Evolutionary conservation across 2,329 filamentous ascomycete species (phyloP).

Genomic region (Colletotrichum sojae): DNA sequence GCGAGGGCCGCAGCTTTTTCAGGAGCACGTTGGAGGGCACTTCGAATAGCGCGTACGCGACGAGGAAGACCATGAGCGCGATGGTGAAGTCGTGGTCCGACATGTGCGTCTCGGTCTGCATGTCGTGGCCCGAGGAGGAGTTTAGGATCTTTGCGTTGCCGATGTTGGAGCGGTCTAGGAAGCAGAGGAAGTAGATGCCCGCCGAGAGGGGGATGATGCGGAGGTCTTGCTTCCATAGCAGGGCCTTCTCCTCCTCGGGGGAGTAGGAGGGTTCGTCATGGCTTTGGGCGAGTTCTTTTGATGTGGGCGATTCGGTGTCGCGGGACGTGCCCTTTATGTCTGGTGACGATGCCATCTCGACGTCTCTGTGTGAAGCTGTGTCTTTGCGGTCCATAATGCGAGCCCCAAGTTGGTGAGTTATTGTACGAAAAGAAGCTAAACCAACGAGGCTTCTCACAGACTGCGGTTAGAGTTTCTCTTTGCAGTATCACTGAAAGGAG

Average conservation of each 20-base stretch:
- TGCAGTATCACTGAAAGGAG: too few species aligned
- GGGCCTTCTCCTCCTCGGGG: conserved; percentile 50
- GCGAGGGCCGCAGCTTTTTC: conserved; percentile 52
- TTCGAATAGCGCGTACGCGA: conserved; percentile 58
- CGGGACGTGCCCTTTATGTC: too few species aligned
- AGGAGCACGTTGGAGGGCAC: conserved; percentile 56
- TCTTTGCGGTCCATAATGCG: too few species aligned
- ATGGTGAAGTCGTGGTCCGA: conserved; percentile 72
- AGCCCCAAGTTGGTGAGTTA: too few species aligned
- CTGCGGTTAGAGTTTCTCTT: too few species aligned
- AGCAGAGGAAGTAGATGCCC: conserved; percentile 76
- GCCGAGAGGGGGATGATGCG: conserved; percentile 75
- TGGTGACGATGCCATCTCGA: too few species aligned
- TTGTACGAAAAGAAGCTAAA: too few species aligned
- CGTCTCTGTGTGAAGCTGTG: too few species aligned
- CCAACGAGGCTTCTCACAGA: too few species aligned
- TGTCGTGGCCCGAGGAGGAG: conserved; percentile 69
- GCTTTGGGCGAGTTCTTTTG: too few species aligned
- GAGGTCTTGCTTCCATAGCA: conserved; percentile 72
- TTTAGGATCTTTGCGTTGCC: conserved; percentile 79
- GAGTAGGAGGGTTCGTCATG: neutral
- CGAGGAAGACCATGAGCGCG: conserved; percentile 72
- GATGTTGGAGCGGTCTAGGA: conserved; percentile 78
- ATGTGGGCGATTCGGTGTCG: too few species aligned
- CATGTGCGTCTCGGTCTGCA: conserved; percentile 74